phyloP scores from a whole-genome alignment of 148 eudicot genomes.

The Talinum fruticosum region DNA sequence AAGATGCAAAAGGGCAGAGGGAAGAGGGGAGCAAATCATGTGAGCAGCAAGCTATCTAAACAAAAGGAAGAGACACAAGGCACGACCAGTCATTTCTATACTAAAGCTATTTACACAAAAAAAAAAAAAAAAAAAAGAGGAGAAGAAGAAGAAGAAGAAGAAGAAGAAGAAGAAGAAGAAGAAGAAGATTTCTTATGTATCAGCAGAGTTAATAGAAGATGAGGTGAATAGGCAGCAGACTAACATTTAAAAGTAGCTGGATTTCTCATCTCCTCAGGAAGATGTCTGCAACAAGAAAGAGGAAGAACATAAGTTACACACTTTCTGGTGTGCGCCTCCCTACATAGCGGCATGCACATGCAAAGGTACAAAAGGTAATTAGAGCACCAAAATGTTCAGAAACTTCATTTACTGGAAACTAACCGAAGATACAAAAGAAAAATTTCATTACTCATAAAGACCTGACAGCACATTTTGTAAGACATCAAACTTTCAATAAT shows the following conservation, averaged over 20 bases:
- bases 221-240: slow-evolving; percentile 31
- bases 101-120: too few species aligned
- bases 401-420: neutral
- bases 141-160: too few species aligned
- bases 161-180: too few species aligned
- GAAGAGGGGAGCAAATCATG: neutral
- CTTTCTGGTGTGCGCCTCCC: neutral
- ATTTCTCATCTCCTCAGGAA: slow-evolving; percentile 98
- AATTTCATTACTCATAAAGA: neutral
- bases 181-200: neutral
- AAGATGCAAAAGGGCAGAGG: too few species aligned
- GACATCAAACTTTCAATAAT: neutral
- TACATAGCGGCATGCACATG: neutral
- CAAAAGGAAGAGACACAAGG: neutral
- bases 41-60: neutral
- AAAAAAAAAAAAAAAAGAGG: too few species aligned
- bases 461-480: neutral
- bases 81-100: too few species aligned
- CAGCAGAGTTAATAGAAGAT: neutral
- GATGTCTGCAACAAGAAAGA: slow-evolving; percentile 49
- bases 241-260: slow-evolving; percentile 88
- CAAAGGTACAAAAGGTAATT: neutral
- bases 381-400: neutral
- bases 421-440: neutral
- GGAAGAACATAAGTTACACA: neutral